Base-by-base conservation (phyloP, 257 asterid species). In the Avicennia marina region DNA sequence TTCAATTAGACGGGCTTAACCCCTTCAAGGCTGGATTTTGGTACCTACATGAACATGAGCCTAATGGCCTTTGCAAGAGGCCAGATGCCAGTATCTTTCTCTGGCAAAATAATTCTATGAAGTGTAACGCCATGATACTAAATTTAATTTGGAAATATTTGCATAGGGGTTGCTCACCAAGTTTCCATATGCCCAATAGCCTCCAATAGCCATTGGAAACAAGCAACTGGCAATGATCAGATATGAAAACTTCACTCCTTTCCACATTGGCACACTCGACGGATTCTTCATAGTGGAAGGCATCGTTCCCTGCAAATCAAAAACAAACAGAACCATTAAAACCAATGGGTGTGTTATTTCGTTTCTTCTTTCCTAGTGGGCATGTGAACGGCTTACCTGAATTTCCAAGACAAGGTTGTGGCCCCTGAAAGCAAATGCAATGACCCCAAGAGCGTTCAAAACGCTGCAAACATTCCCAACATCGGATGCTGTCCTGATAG, bases 131-230 rank as follows among this genome's bases (percentile, higher is more conserved):
- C n/a, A n/a, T n/a, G n/a, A n/a, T n/a, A n/a, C n/a, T n/a, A n/a
- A n/a, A n/a, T n/a, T n/a, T n/a, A n/a, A n/a, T n/a, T n/a, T n/a
- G n/a, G n/a, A n/a, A n/a, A n/a, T n/a, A n/a, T n/a, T n/a, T n/a
- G n/a, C n/a, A n/a, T 16, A 18, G n/a, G n/a, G 11, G 51, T 8
- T 22, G 21, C 62, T 73, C 67, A 84, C 95, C 86, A 67, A 62
- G 61, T 79, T 53, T 59, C 98, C 98, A 32, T 84, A 90, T 17
- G 98, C 96, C 98, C 96, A 87, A 54, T 76, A 84, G 13, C 96
- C 95, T 29, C 90, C 96, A 6, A 82, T 75, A 53, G 98, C 90
- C 84, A 87, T 53, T 4, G 95, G 95, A 68, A 84, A 87, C 74
- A 87, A 79, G 61, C 96, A 90, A 72, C 80, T 47, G 7, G 94